Conservation (phyloP, 148 eudicot genomes). For the Dysphania ambrosioides region DNA sequence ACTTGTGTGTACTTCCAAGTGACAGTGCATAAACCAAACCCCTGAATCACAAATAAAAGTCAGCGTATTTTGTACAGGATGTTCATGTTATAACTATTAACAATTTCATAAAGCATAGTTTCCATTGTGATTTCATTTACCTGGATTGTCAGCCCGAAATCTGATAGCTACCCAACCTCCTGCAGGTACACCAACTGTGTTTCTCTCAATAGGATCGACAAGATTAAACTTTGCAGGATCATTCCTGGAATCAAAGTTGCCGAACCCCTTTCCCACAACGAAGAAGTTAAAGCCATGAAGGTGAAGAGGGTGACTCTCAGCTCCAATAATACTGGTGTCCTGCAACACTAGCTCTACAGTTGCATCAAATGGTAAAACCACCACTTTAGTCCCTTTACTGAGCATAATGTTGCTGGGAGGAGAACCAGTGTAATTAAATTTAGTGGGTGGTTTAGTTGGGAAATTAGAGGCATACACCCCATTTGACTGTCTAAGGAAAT, state of each 20-base stretch:
- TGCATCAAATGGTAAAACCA: constrained; percentile 11
- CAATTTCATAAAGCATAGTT: neutral
- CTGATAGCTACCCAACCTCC: constrained; percentile 34
- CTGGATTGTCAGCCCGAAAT: constrained; percentile 32
- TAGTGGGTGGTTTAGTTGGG: constrained; percentile 14
- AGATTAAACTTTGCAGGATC: constrained; percentile 26
- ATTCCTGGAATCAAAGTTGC: constrained; percentile 25
- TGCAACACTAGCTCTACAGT: constrained; percentile 29
- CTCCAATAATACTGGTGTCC: constrained; percentile 27
- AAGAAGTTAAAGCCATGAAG: constrained; percentile 33
- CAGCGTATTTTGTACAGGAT: neutral
- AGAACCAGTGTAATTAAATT: constrained; percentile 27
- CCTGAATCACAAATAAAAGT: neutral
- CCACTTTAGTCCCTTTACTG: constrained; percentile 15
- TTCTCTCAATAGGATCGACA: constrained; percentile 30
- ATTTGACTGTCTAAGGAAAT: constrained; percentile 21
- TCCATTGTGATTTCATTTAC: neutral
- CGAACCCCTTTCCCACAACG: constrained; percentile 27
- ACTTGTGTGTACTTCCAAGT: constrained; percentile 31
- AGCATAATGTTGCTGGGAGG: constrained; percentile 22
- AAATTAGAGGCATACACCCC: constrained; percentile 18
- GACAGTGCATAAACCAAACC: constrained; percentile 35
- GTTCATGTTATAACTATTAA: neutral
- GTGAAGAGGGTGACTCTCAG: constrained; percentile 33
- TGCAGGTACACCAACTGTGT: constrained; percentile 29